Percentiles rank a stretch among this genome's conserved stretches.
phyloP scores from a whole-genome alignment of 257 asterid genomes.

The Rhazya stricta region DNA sequence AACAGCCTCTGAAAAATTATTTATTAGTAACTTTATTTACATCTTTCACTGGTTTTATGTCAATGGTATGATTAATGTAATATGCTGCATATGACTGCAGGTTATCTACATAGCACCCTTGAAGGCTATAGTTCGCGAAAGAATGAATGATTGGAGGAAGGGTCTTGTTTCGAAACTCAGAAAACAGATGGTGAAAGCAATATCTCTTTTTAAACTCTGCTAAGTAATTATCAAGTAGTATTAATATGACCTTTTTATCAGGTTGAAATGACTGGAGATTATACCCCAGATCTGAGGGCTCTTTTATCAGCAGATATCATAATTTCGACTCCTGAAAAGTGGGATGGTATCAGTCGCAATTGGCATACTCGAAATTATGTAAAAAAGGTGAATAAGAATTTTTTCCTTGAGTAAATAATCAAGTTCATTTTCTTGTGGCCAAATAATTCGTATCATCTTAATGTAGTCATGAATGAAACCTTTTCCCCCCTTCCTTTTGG shows the following conservation, averaged over 20 bases:
- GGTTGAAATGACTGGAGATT: constrained; percentile 99
- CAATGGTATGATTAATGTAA: background rate
- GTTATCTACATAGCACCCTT: constrained; percentile 93
- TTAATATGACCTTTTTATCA: constrained; percentile 35
- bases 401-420: background rate
- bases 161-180: constrained; percentile 83
- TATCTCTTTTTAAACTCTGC: constrained; percentile 8
- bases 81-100: constrained; percentile 34
- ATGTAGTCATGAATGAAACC: background rate
- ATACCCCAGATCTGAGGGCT: constrained; percentile 84
- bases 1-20: background rate
- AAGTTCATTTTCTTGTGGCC: background rate
- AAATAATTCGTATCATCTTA: background rate
- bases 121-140: constrained; percentile 98
- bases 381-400: constrained; percentile 51
- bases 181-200: constrained; percentile 68
- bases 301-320: constrained; percentile 85
- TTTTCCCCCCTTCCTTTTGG: background rate
- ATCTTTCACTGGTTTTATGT: background rate
- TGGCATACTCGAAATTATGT: constrained; percentile 96
- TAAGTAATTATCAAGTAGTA: background rate
- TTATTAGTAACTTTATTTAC: background rate
- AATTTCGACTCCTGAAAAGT: constrained; percentile 95
- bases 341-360: constrained; percentile 99
- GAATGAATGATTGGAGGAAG: constrained; percentile 97